Evolutionary conservation across 768 basidiomycete species (phyloP), one percentile per base, ranked within the genome.

Genomic region (Russula sp.): DNA sequence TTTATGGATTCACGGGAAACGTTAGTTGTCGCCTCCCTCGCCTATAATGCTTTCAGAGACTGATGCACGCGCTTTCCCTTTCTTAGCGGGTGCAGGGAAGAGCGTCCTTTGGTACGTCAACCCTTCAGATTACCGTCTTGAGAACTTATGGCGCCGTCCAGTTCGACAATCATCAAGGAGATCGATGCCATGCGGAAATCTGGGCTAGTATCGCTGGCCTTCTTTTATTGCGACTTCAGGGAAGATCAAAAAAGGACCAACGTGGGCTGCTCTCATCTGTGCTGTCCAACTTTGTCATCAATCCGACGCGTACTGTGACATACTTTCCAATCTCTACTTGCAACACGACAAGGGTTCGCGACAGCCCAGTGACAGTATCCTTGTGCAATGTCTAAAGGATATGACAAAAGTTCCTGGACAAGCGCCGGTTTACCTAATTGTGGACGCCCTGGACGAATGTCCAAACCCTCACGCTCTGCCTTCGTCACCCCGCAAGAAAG

Each of bases 371-470:
- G 32, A 49, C 28, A 13, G 18, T 18, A 36, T 6, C 11, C 59
- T 60, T 20, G 20, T 22, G 4, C 26, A 42, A 7, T 60, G 59
- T 30, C 28, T 60, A 3, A 40, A 50, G 34, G 26, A 49, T 13
- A 38, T 50, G 16, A 16, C 50, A 6, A 38, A 32, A 4, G 1
- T 22, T 0, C 32, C 32, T 4, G 57, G 57, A 34, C 46, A 48
- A 58, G 32, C 57, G 2, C 34, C 59, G 1, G n/a, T 34, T 7
- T 60, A 52, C 50, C 8, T 60, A 2, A 28, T 60, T 18, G 3
- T 60, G 10, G 59, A 60, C 11, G 59, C 13, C 2, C 24, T 60
- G 22, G 59, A 60, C 4, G 59, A 60, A 52, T 60, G 59, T 26
- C 24, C 59, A 20, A 60, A 40, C 13, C 24, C 11, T 3, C 28